Conservation (phyloP, 768 basidiomycete species). For the Mycena amicta region DNA sequence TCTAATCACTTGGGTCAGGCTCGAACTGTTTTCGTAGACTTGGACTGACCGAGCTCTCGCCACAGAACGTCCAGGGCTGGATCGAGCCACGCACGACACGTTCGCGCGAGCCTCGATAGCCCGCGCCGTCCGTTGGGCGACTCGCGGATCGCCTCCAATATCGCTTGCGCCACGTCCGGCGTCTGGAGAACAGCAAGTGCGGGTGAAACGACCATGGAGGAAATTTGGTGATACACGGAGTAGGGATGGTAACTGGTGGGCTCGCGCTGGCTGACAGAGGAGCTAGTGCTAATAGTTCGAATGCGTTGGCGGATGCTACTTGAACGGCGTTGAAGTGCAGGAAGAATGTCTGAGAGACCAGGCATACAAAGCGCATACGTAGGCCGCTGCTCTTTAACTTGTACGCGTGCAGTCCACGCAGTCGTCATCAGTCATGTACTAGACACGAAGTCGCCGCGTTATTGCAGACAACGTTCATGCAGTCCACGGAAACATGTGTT, state of each 20-base stretch:
- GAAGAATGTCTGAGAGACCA: conserved; percentile 22
- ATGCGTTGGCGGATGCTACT: conserved; percentile 36
- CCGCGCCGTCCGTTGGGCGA: conserved; percentile 67
- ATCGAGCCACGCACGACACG: conserved; percentile 73
- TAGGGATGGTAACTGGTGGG: conserved; percentile 40
- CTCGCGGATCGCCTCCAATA: conserved; percentile 55
- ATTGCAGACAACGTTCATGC: no score
- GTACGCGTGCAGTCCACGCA: conserved; percentile 19
- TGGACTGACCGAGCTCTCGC: conserved; percentile 55
- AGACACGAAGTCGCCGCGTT: conserved; percentile 10
- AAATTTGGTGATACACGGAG: conserved; percentile 51
- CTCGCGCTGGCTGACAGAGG: conserved; percentile 26
- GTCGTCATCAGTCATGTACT: no score
- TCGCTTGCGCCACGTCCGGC: conserved; percentile 28
- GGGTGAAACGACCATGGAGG: conserved; percentile 42
- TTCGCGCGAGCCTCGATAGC: conserved; percentile 71
- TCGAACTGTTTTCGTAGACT: not conserved
- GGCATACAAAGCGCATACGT: conserved; percentile 19
- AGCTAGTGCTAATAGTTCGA: conserved; percentile 29
- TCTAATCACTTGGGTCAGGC: conserved; percentile 34
- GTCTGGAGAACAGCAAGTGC: conserved; percentile 51
- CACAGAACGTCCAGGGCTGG: conserved; percentile 73
- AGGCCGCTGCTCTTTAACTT: conserved; percentile 17
- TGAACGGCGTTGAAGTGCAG: conserved; percentile 34
- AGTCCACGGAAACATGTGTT: conserved; percentile 18